phyloP scores from a whole-genome alignment of 2,329 filamentous ascomycete species.

The Arthrobotrys pseudoclavata region DNA sequence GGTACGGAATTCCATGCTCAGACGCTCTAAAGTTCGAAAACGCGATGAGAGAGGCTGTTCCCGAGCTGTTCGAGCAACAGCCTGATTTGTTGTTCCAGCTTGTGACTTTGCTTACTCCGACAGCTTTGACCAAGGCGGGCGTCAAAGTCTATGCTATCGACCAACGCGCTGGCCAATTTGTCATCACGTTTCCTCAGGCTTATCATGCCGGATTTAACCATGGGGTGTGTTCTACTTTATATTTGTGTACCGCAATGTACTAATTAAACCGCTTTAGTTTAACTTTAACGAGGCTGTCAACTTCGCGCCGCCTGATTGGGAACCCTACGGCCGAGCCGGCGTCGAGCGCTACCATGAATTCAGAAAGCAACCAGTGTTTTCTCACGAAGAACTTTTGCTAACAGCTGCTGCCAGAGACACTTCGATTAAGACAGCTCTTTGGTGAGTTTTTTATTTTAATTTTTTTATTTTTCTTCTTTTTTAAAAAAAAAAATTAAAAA shows the following conservation, averaged over 20 bases:
- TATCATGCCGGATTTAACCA: constrained; percentile 99
- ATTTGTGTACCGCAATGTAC: not conserved
- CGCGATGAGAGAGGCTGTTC: constrained; percentile 94
- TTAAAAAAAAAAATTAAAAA: not conserved
- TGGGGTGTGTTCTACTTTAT: constrained; percentile 67
- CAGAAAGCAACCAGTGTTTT: constrained; percentile 93
- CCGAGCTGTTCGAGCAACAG: constrained; percentile 95
- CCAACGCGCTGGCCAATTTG: constrained; percentile 93
- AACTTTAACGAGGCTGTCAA: constrained; percentile 99
- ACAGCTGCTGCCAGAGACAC: constrained; percentile 86
- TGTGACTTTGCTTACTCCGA: constrained; percentile 93
- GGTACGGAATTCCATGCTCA: constrained; percentile 96
- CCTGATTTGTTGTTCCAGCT: constrained; percentile 96
- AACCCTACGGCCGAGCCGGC: constrained; percentile 87
- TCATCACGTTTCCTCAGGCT: constrained; percentile 95
- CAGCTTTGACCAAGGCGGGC: constrained; percentile 91
- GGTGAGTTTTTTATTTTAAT: constrained; percentile 65
- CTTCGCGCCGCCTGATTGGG: constrained; percentile 95
- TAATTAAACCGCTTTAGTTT: constrained; percentile 70
- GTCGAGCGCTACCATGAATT: constrained; percentile 89
- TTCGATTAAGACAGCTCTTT: constrained; percentile 91
- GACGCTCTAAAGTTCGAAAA: constrained; percentile 95
- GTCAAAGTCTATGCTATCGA: constrained; percentile 96
- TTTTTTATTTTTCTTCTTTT: no score
- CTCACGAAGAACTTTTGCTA: constrained; percentile 92